Conservation (phyloP, 2,329 filamentous ascomycete species). For the Colletotrichum cordylinicola region DNA sequence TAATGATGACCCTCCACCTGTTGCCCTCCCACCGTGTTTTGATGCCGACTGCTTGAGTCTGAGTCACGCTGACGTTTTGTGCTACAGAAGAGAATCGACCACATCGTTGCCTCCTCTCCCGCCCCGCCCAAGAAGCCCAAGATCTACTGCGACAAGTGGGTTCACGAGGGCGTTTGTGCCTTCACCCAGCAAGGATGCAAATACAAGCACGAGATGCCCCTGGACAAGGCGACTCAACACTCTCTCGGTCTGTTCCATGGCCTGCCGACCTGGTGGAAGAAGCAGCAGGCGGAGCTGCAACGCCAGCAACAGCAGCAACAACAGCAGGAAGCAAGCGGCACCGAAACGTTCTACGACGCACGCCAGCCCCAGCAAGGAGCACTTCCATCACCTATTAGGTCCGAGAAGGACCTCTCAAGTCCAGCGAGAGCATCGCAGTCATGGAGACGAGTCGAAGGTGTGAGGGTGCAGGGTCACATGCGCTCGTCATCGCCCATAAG, state of each 20-base stretch:
- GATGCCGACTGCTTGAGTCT: neutral
- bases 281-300: conserved; percentile 53
- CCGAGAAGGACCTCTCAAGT: neutral
- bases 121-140: conserved; percentile 60
- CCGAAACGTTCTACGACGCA: neutral
- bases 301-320: conserved; percentile 9
- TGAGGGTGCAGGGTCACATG: neutral
- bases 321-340: neutral
- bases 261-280: conserved; percentile 66
- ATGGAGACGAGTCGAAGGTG: conserved; percentile 1
- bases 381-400: neutral
- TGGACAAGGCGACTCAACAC: conserved; percentile 67
- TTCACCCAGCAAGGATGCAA: conserved; percentile 87
- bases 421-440: conserved; percentile 7
- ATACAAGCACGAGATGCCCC: conserved; percentile 91
- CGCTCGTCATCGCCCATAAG: neutral
- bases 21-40: too few relatives aligned
- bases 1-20: conserved; percentile 24
- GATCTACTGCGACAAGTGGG: conserved; percentile 88
- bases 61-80: neutral
- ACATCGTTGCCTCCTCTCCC: conserved; percentile 29
- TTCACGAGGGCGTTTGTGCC: conserved; percentile 83
- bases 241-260: conserved; percentile 75
- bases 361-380: neutral
- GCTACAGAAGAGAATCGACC: conserved; percentile 37